Conservation (phyloP, 2,329 filamentous ascomycete genomes). For the Talaromyces pinophilus region DNA sequence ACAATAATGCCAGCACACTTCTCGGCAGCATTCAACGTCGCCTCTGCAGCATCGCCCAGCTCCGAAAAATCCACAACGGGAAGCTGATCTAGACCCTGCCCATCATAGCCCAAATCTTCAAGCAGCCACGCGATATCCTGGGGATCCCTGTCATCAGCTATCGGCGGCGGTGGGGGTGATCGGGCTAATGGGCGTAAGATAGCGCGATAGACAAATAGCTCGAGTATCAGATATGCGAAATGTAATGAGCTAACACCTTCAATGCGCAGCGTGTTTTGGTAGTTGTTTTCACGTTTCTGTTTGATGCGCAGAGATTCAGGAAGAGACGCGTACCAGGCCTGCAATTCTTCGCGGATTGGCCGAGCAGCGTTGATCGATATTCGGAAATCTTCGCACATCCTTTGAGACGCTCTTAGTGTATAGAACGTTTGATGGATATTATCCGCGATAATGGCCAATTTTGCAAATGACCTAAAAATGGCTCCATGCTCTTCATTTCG, state of each 20-base stretch:
- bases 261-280: constrained; percentile 11
- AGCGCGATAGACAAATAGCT: constrained; percentile 40
- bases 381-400: constrained; percentile 34
- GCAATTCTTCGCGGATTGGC: constrained; percentile 33
- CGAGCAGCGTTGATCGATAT: constrained; percentile 34
- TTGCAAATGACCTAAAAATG: constrained; percentile 31
- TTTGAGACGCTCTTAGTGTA: constrained; percentile 35
- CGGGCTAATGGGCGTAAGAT: constrained; percentile 29
- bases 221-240: constrained; percentile 40
- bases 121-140: constrained; percentile 17
- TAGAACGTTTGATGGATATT: constrained; percentile 37
- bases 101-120: constrained; percentile 19
- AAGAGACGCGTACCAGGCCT: constrained; percentile 35
- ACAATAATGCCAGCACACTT: constrained; percentile 22
- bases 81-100: constrained; percentile 14
- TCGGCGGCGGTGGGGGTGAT: constrained; percentile 20
- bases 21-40: constrained; percentile 20
- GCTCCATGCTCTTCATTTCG: constrained; percentile 25
- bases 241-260: constrained; percentile 28
- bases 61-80: constrained; percentile 17
- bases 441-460: constrained; percentile 34
- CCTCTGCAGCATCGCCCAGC: constrained; percentile 19
- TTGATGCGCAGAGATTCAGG: constrained; percentile 33
- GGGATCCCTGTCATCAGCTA: constrained; percentile 13
- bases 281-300: constrained; percentile 26